Evolutionary conservation across 306 rosid genomes (phyloP).

Genomic region (Rosa lucieae): DNA sequence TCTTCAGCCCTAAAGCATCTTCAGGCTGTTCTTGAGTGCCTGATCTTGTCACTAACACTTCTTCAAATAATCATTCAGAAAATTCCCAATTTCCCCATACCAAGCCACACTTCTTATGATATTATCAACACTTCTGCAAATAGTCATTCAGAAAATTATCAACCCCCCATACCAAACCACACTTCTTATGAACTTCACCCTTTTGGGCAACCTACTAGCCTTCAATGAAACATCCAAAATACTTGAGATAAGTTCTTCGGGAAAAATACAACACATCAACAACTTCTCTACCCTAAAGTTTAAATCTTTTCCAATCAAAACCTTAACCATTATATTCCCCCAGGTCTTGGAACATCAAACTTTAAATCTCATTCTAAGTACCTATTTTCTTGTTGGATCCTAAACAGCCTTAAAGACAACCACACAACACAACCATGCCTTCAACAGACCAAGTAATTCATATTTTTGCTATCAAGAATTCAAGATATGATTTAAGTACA

Average conservation of each 20-base stretch:
- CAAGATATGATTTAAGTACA: not conserved
- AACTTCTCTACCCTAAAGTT: not conserved
- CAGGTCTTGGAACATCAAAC: not conserved
- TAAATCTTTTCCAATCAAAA: not conserved
- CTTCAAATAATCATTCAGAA: not conserved
- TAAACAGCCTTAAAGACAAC: not conserved
- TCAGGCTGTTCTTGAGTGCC: not conserved
- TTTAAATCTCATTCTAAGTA: not conserved
- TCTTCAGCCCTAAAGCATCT: not conserved
- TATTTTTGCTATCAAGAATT: not conserved
- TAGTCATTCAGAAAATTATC: not conserved
- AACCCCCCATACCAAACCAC: not conserved
- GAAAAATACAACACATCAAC: not conserved
- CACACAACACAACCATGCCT: conserved; percentile 6
- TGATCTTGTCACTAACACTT: not conserved
- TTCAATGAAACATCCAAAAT: not conserved
- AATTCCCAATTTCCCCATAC: not conserved
- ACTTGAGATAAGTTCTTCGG: not conserved
- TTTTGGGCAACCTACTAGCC: not conserved
- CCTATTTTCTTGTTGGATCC: not conserved
- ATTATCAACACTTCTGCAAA: too few species aligned
- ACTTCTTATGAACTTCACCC: not conserved
- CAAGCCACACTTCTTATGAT: not conserved
- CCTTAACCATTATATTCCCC: not conserved
- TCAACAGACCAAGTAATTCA: not conserved